Evolutionary conservation across 2,329 filamentous ascomycete genomes (phyloP), one percentile per base, ranked within the genome.

Genomic region (Fusarium sp.): DNA sequence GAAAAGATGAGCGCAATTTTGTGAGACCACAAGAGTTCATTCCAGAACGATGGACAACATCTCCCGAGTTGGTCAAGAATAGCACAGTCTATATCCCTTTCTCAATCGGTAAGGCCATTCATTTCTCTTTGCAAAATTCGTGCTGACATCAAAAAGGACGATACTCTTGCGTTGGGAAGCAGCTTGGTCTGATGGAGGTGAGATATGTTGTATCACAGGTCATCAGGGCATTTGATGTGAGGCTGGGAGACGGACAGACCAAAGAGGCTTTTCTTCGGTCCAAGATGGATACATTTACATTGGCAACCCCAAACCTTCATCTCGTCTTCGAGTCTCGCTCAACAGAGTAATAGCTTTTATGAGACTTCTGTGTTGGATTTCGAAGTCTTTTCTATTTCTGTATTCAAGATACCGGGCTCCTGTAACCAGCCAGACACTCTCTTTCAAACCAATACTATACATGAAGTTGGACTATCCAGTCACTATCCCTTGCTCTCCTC

Each of bases 11-110:
- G 67, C 25, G 75, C 59, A 73, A 68, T 25, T 79, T 78, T 58
- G 72, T 64, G 35, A 46, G 50, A 4, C 66, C 72, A 9, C 54
- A 63, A 2, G 74, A 78, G 21, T 81, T 80, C 48, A 72, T 81
- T 8, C 79, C 79, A 3, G 78, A 81, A 51, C 71, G 79, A 25
- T 81, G 78, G 77, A 78, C 73, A 4, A 72, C 71, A 6, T 61
- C 55, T 15, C 72, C 72, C 4, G 74, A 80, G 11, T 58, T 81
- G 57, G 67, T 76, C n/a, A 73, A 67, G 21, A 73, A 80, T 48
- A 52, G 61, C 23, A 66, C 70, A 2, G 77, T 74, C 2, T 78
- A 73, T 52, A 57, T 57, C 2, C 79, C 79, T 1, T 81, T 79
- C 45, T 73, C 73, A 2, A 76, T 69, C n/a, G 75, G 75, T 73